These are phyloP conservation scores for Acanthamoeba lenticulata DNA, from an alignment of 208 protist genomes.

Conservation along the genomic window DNA sequence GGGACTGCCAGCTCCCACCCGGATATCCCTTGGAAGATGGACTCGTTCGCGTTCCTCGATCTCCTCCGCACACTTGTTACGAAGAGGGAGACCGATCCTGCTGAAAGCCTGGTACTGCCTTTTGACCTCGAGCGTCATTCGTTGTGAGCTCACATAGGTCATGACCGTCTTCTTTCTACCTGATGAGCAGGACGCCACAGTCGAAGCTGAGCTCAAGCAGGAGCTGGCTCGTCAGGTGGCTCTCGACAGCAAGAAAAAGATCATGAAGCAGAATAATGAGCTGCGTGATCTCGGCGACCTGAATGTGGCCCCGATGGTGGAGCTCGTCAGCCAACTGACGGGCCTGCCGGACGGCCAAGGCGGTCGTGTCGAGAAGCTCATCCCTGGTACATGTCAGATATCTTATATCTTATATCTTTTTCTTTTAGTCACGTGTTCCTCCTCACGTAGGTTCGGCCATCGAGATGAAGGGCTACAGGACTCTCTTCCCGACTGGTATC, in stretches of 20 bases:
- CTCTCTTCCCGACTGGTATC: constrained; percentile 20
- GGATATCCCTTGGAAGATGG: neutral
- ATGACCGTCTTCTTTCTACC: neutral
- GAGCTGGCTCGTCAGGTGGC: neutral
- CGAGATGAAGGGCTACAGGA: neutral
- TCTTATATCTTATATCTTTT: neutral
- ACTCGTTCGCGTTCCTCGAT: neutral
- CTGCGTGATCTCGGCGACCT: neutral
- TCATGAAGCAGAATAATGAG: neutral
- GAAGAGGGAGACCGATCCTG: neutral
- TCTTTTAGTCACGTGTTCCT: neutral
- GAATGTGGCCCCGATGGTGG: neutral
- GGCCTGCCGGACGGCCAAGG: neutral
- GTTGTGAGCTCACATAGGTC: neutral
- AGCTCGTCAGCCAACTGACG: neutral
- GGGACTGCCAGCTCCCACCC: neutral
- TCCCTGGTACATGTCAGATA: neutral
- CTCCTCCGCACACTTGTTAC: neutral
- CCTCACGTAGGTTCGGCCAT: neutral
- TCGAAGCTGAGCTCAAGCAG: neutral
- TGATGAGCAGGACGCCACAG: neutral
- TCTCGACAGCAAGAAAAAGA: neutral
- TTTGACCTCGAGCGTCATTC: too few species aligned
- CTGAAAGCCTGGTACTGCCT: neutral
- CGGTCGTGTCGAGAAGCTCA: constrained; percentile 2